Evolutionary conservation across 2,329 filamentous ascomycete genomes (phyloP).

Genomic region (Microcyclospora tardicrescens): DNA sequence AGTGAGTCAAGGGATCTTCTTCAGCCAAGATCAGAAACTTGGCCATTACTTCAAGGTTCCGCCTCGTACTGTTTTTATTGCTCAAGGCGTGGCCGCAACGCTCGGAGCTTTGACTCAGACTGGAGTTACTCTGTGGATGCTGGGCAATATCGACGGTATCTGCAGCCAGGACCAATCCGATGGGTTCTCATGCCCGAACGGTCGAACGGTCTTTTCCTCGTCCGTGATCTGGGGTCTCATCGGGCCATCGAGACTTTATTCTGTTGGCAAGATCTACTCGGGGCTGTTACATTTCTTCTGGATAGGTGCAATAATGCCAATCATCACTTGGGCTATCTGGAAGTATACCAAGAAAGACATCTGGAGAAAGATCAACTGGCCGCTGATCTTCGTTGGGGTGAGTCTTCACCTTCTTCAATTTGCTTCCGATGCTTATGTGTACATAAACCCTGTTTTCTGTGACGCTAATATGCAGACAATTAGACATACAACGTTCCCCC

Average conservation of each 20-base stretch:
- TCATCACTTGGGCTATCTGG: conserved; percentile 31
- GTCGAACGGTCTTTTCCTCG: conserved; percentile 79
- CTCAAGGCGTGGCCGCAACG: conserved; percentile 32
- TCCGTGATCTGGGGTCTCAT: conserved; percentile 80
- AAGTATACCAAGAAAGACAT: conserved; percentile 22
- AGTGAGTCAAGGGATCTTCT: conserved; percentile 16
- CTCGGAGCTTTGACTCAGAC: conserved; percentile 31
- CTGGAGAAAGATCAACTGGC: conserved; percentile 25
- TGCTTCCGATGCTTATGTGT: too few species aligned
- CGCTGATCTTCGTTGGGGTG: conserved; percentile 57
- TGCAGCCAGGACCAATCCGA: conserved; percentile 72
- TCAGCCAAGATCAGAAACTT: conserved; percentile 16
- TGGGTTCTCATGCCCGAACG: conserved; percentile 77
- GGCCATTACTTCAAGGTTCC: conserved; percentile 27
- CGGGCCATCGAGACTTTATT: conserved; percentile 43
- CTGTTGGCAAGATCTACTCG: conserved; percentile 34
- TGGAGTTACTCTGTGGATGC: conserved; percentile 37
- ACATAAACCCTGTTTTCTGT: too few species aligned
- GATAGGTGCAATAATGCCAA: conserved; percentile 33
- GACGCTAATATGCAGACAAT: too few species aligned
- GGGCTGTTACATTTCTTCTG: conserved; percentile 39
- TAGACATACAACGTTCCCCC: conserved; percentile 44
- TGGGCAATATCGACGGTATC: conserved; percentile 49
- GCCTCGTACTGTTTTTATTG: conserved; percentile 33
- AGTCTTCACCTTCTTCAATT: too few species aligned